Base-by-base conservation (phyloP, 116 monocot species). In the Trichopus zeylanicus region DNA sequence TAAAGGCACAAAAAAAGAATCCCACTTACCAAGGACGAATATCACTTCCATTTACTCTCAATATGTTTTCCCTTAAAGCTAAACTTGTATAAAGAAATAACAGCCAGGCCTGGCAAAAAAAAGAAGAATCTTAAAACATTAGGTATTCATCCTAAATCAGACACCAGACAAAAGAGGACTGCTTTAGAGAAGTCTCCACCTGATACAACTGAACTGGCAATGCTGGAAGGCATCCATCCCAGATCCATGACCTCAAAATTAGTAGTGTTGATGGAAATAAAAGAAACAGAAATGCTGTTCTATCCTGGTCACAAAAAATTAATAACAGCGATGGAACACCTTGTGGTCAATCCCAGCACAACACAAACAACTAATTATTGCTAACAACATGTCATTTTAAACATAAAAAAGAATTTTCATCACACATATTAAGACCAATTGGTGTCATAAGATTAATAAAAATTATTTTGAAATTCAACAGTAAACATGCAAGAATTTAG, bases 151-250 rank as follows among this genome's bases (percentile, higher is more conserved):
- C 10, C 8, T 29, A 53, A 53, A 28, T 53, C 49, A 24, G 49
- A 49, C 23, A 12, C 26, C 13, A 53, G 10, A 26, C 11, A 53
- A 53, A 4, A 28, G 0, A 12, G 26, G 27, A 1, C 2, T 53
- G 28, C 13, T 53, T 33, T 28, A 19, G 13, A 51, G 21, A 27
- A 31, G 19, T 37, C 59, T 34, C 53, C 67, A 87, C 86, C 78
- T 87, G 86, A 33, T 87, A 87, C 20, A 87, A 49, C 57, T 87
- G 86, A 68, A 87, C 86, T 31, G 82, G 72, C 70, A 87, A 70
- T 51, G 75, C 86, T 56, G 82, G 86, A 66, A 87, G 56, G 75
- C 86, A 87, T 64, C 82, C 86, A 30, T 78, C 39, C 86, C 86
- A 87, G 16, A 78, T 49, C 62, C 64, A 73, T 65, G 78, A 71